Evolutionary conservation across 352 stramenopile genomes (phyloP).

Genomic region (Phytopythium mirpurense): DNA sequence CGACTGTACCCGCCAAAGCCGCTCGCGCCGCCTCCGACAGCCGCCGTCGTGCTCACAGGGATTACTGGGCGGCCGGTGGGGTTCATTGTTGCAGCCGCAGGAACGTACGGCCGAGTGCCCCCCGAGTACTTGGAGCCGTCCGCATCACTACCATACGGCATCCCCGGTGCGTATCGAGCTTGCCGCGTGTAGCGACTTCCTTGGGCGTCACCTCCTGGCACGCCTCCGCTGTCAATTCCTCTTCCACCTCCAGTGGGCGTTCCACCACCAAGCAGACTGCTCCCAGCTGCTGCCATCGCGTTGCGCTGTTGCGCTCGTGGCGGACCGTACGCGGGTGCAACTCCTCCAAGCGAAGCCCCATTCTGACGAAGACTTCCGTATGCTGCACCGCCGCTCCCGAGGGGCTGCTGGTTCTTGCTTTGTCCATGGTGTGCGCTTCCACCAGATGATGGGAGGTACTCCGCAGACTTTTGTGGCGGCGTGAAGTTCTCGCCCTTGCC

Average conservation of each 20-base stretch:
- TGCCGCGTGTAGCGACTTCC: slow-evolving; percentile 76
- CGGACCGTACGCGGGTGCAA: slow-evolving; percentile 25
- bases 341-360: slow-evolving; percentile 7
- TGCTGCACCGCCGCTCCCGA: slow-evolving; percentile 15
- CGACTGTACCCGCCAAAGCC: slow-evolving; percentile 58
- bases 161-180: slow-evolving; percentile 69
- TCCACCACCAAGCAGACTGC: slow-evolving; percentile 51
- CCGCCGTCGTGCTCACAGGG: slow-evolving; percentile 34
- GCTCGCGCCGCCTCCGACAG: slow-evolving; percentile 37
- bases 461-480: slow-evolving; percentile 48
- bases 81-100: slow-evolving; percentile 17
- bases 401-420: slow-evolving; percentile 50
- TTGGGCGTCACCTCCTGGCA: slow-evolving; percentile 26
- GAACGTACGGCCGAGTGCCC: slow-evolving; percentile 43
- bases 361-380: slow-evolving; percentile 40
- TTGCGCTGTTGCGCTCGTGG: slow-evolving; percentile 54
- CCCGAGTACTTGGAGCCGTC: slow-evolving; percentile 56
- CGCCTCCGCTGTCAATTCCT: slow-evolving; percentile 40
- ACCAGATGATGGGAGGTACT: slow-evolving; percentile 30
- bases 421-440: slow-evolving; percentile 33
- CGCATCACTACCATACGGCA: slow-evolving; percentile 44
- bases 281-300: slow-evolving; percentile 62
- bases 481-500: slow-evolving; percentile 48
- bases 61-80: slow-evolving; percentile 13
- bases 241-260: slow-evolving; percentile 43